These are phyloP conservation scores for Epithemia pelagica DNA, from an alignment of 108 stramenopile species.

Conservation along the genomic window DNA sequence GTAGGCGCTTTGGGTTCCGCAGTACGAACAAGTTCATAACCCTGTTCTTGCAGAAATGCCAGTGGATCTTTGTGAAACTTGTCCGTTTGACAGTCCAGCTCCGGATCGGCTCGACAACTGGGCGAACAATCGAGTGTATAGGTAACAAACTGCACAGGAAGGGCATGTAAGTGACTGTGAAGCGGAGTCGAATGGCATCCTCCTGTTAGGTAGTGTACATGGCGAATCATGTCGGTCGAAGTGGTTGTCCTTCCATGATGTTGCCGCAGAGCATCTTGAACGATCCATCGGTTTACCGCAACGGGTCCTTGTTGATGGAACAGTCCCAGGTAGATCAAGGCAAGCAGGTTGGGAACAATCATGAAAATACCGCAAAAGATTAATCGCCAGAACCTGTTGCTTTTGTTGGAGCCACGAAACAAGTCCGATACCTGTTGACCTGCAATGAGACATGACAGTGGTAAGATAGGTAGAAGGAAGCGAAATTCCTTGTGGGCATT, in stretches of 20 bases:
- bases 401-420: neutral
- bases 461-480: constrained; percentile 85
- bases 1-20: neutral
- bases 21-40: constrained; percentile 14
- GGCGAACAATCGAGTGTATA: constrained; percentile 80
- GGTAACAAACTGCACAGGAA: constrained; percentile 30
- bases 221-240: neutral
- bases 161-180: constrained; percentile 63
- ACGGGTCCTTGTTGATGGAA: constrained; percentile 75
- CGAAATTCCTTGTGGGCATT: constrained; percentile 94
- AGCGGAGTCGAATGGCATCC: constrained; percentile 76
- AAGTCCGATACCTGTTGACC: constrained; percentile 31
- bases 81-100: constrained; percentile 64
- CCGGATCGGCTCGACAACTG: constrained; percentile 43
- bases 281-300: constrained; percentile 45
- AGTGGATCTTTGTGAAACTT: constrained; percentile 53
- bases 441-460: constrained; percentile 67
- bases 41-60: constrained; percentile 32
- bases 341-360: constrained; percentile 32
- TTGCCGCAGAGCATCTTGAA: constrained; percentile 18
- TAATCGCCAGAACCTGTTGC: neutral
- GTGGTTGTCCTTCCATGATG: neutral
- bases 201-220: constrained; percentile 68
- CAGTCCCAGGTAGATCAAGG: constrained; percentile 48
- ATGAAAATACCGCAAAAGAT: constrained; percentile 10